Evolutionary conservation across 768 basidiomycete species (phyloP).

Genomic region (Suillus bovinus): DNA sequence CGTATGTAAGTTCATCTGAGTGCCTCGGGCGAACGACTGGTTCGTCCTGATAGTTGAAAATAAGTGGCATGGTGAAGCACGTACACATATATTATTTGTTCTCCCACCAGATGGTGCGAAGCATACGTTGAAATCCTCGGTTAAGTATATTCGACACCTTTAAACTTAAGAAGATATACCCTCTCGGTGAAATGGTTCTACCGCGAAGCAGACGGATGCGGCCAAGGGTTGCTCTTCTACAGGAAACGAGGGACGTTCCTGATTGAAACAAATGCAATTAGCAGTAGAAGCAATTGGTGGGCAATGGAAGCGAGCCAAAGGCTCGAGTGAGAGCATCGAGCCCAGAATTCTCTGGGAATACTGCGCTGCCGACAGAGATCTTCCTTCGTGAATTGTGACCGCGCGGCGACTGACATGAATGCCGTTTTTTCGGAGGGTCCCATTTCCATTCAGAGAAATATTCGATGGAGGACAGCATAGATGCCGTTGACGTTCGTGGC

Average conservation of each 20-base stretch:
- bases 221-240: not conserved
- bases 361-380: constrained; percentile 86
- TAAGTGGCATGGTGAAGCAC: not conserved
- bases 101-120: not conserved
- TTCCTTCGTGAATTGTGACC: constrained; percentile 33
- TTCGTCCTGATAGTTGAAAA: not conserved
- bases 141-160: not conserved
- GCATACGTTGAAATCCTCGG: not conserved
- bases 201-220: not conserved
- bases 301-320: not conserved
- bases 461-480: not conserved
- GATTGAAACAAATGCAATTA: not conserved
- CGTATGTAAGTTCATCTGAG: not conserved
- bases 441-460: not conserved
- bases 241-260: not conserved
- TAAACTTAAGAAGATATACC: not conserved
- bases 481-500: constrained; percentile 59
- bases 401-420: constrained; percentile 19
- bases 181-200: not conserved
- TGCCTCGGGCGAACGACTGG: not conserved
- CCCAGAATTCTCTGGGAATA: constrained; percentile 85
- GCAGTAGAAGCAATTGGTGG: not conserved
- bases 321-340: constrained; percentile 83
- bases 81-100: not conserved
- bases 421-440: constrained; percentile 9